Base-by-base conservation (phyloP, 768 basidiomycete genomes). In the Paxillus ammoniavirescens region DNA sequence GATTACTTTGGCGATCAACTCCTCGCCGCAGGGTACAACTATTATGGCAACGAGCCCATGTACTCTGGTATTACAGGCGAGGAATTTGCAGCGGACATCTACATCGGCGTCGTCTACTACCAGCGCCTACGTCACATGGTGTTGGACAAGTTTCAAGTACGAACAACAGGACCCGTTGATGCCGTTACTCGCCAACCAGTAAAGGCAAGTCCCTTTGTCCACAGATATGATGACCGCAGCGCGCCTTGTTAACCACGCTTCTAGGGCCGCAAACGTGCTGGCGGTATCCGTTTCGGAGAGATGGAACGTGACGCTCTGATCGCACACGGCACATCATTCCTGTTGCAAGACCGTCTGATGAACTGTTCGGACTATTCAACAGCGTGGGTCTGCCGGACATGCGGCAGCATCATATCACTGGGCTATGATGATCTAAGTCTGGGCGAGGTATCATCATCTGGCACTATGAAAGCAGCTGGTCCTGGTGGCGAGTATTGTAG, bases 301-400 rank as follows among this genome's bases (percentile, higher is more conserved):
- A 99, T 99, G 97, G 97, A 99, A 72, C 90, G 97, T 49, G 97
- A 99, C 68, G 97, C 97, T 10, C 82, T 99, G 48, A 95, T 99
- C 61, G 97, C 97, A 3, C 97, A 99, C 71, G 97, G 97, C 42
- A 97, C 97, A 13, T 94, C 95, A 2, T 99, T 97, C 86, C 80
- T 99, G 38, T 83, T 99, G 21, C 97, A 99, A 77, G 97, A 99
- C 73, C 82, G 97, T 53, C 75, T 99, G 67, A 98, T 99, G 97
- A 99, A 99, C 74, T 99, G 97, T 68, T 98, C 96, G 26, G 97
- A 99, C 73, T 99, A 98, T 72, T 98, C 97, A 26, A 98, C 94
- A 0, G 92, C 97, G 4, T 99, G 97, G 97, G 95, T 98, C 10
- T 99, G 97, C 72, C 82, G 97, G 49, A 89, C 87, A 2, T 99